Percentiles rank a stretch among this genome's conserved stretches.
These are phyloP conservation scores for Leptodermis oblonga DNA, from an alignment of 257 asterid species.

Conservation along the genomic window DNA sequence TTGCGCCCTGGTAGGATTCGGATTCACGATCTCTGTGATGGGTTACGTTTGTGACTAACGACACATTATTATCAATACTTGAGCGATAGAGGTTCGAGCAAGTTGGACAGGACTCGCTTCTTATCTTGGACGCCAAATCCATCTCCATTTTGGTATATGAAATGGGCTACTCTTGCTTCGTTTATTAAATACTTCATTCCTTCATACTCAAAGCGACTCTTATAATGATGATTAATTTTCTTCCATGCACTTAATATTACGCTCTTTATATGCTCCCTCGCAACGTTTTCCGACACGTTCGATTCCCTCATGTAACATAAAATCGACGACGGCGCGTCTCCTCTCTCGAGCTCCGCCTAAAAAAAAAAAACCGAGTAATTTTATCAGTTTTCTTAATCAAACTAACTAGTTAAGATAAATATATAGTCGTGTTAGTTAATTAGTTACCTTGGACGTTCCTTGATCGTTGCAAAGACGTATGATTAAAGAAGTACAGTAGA, in stretches of 20 bases:
- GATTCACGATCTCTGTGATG: too few relatives aligned
- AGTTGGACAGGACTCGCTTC: constrained; percentile 40
- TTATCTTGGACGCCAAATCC: constrained; percentile 54
- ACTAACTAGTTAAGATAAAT: too few relatives aligned
- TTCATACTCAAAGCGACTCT: not conserved
- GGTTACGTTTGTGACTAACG: too few relatives aligned
- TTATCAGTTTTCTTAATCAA: not conserved
- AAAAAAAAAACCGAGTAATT: not conserved
- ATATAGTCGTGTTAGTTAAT: not conserved
- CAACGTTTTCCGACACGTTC: constrained; percentile 35
- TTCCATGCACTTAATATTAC: constrained; percentile 35
- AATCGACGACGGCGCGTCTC: constrained; percentile 58
- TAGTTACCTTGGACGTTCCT: constrained; percentile 48
- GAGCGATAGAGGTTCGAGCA: constrained; percentile 35
- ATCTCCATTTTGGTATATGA: constrained; percentile 55
- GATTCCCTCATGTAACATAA: constrained; percentile 53
- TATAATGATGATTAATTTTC: constrained; percentile 32
- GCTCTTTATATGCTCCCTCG: constrained; percentile 33
- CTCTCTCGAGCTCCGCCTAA: constrained; percentile 59
- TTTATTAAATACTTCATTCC: constrained; percentile 32
- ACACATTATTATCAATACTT: too few relatives aligned
- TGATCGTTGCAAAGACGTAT: constrained; percentile 57
- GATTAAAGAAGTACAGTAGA: constrained; percentile 36
- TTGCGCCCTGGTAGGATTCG: too few relatives aligned
- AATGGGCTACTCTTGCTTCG: constrained; percentile 39